Evolutionary conservation across 2,329 filamentous ascomycete species (phyloP), one percentile per base, ranked within the genome.

Genomic region (Claviceps humidiphila): DNA sequence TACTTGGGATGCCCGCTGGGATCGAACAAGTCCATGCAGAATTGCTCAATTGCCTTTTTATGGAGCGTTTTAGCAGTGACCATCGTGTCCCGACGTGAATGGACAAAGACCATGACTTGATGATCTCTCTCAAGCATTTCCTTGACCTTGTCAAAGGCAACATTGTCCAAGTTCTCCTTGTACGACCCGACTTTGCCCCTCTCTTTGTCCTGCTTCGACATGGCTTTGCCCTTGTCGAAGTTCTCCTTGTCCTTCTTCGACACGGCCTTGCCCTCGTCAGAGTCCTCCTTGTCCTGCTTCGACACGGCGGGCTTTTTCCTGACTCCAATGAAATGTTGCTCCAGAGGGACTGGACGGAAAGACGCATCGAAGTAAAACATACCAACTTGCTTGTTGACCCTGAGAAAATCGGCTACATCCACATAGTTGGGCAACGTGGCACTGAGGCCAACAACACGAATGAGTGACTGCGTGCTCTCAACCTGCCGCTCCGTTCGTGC

Each of bases 31-130:
- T 95, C 87, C 11, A 82, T 72, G 57, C 85, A 88, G 44, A 81
- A 78, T 41, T 95, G 77, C 38, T 97, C 90, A 2, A 82, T 74
- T 1, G 93, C 93, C 73, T 93, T 89, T 59, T 96, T 84, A 56
- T 87, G 82, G 26, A 98, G 73, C 72, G 85, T 88, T 58, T 87
- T 85, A 46, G 93, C 90, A 1, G 91, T 94, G 56, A 85, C 79
- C 58, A 95, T 81, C 0, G 94, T 98, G 60, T 99, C 94, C 64
- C 95, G 90, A 26, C 93, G 80, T 1, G 91, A 96, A 66, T 98
- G 94, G 11, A 98, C 94, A 66, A 99, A 98, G 0, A 99, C 91
- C 94, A 99, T 98, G 58, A 98, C 80, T 66, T 98, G 93, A 62
- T 99, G 93, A n/a, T 87, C 90, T 54, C 76, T 74, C 63, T 89